phyloP scores from a whole-genome alignment of 352 stramenopile genomes.

The Phytophthora colocasiae region DNA sequence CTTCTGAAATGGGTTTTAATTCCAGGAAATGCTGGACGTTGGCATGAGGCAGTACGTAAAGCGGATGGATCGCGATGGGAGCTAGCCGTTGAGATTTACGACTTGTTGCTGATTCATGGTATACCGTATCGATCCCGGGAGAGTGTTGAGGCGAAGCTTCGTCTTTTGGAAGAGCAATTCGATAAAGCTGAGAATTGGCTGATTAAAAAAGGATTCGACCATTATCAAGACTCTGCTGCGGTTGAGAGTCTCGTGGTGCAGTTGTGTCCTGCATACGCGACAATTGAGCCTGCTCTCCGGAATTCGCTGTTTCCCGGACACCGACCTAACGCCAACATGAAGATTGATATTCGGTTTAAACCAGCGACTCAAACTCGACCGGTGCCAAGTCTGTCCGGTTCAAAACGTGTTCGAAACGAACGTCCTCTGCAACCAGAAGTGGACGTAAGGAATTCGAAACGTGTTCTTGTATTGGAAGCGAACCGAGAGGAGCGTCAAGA shows the following conservation, averaged over 20 bases:
- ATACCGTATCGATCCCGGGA: conserved; percentile 10
- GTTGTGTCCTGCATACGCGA: conserved; percentile 14
- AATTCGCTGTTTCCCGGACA: neutral
- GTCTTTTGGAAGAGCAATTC: conserved; percentile 18
- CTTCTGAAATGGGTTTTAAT: conserved; percentile 17
- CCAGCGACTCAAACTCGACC: neutral
- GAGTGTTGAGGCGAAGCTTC: conserved; percentile 9
- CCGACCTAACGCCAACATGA: neutral
- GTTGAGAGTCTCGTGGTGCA: conserved; percentile 8
- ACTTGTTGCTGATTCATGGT: conserved; percentile 10
- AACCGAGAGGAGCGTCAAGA: conserved; percentile 38
- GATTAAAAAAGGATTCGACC: neutral
- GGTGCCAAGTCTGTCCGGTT: neutral
- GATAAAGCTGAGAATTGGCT: conserved; percentile 25
- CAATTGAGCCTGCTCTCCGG: conserved; percentile 1
- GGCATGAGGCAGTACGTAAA: conserved; percentile 15
- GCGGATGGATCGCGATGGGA: neutral
- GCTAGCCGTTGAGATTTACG: conserved; percentile 16
- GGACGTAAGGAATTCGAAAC: neutral
- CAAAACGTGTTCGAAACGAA: conserved; percentile 8
- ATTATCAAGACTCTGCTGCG: conserved; percentile 8
- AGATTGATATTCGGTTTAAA: conserved; percentile 8
- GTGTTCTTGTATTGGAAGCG: conserved; percentile 11
- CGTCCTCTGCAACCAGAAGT: neutral
- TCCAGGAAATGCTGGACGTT: conserved; percentile 19